phyloP scores from a whole-genome alignment of 805 yeast species.

The Zygoascus bituminiphila region DNA sequence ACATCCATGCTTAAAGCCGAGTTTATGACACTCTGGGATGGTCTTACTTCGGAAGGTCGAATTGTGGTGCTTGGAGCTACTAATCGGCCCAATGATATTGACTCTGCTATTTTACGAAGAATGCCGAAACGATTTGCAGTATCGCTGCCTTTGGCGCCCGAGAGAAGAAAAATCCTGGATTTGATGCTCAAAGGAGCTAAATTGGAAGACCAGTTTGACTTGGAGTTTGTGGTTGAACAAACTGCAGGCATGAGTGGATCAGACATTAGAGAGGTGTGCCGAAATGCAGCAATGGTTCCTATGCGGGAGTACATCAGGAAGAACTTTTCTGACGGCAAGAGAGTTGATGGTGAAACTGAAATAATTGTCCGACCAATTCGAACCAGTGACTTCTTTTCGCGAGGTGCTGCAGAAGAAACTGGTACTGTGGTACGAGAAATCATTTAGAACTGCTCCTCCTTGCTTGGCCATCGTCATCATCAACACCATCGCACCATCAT shows the following conservation, averaged over 20 bases:
- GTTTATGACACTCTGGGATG: slow-evolving; percentile 98
- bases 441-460: too few species aligned
- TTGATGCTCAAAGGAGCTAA: slow-evolving; percentile 60
- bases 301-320: slow-evolving; percentile 74
- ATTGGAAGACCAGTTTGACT: slow-evolving; percentile 52
- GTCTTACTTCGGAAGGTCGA: slow-evolving; percentile 68
- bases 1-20: slow-evolving; percentile 92
- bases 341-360: slow-evolving; percentile 26
- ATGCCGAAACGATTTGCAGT: slow-evolving; percentile 86
- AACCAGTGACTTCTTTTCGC: slow-evolving; percentile 53
- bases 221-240: slow-evolving; percentile 47
- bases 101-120: slow-evolving; percentile 83
- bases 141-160: slow-evolving; percentile 56
- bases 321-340: slow-evolving; percentile 40
- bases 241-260: slow-evolving; percentile 84
- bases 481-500: too few species aligned
- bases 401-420: slow-evolving; percentile 22
- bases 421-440: slow-evolving; percentile 11
- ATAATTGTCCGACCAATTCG: slow-evolving; percentile 53
- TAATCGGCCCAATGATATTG: slow-evolving; percentile 85
- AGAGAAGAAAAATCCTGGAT: slow-evolving; percentile 61
- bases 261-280: slow-evolving; percentile 80
- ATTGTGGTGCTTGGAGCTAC: slow-evolving; percentile 91
- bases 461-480: too few species aligned
- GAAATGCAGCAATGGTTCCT: slow-evolving; percentile 87